Conservation (phyloP, 176 grass and related monocot genomes). For the Aegilops tauschii region DNA sequence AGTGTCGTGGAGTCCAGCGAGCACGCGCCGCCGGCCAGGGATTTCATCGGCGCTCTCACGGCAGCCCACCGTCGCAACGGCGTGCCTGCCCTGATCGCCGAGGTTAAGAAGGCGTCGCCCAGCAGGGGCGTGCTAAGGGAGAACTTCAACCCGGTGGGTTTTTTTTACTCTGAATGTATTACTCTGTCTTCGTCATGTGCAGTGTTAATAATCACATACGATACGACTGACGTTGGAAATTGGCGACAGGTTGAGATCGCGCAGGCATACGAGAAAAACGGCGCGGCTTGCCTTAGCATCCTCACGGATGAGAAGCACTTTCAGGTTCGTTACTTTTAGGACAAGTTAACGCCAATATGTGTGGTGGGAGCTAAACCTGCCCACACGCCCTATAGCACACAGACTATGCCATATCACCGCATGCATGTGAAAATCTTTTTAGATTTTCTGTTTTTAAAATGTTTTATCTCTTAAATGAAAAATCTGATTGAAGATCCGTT, state of each 20-base stretch:
- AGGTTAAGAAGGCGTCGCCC: conserved; percentile 96
- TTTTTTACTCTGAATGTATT: background rate
- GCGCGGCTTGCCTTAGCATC: conserved; percentile 74
- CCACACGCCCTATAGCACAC: no score
- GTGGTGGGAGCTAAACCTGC: no score
- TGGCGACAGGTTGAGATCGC: conserved; percentile 56
- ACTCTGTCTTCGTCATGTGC: no score
- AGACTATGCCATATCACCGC: no score
- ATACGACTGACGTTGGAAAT: background rate
- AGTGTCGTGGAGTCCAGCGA: conserved; percentile 21
- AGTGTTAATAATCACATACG: background rate
- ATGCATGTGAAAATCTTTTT: no score
- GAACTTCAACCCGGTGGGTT: conserved; percentile 78
- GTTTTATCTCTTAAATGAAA: no score
- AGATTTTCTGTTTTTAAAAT: no score
- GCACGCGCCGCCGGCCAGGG: conserved; percentile 56
- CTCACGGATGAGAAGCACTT: conserved; percentile 75
- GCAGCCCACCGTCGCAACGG: conserved; percentile 40
- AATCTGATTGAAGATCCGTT: no score
- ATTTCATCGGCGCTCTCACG: conserved; percentile 56
- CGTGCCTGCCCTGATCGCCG: conserved; percentile 67
- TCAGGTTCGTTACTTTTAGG: conserved; percentile 29
- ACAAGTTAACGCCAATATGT: no score
- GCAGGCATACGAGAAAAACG: conserved; percentile 47
- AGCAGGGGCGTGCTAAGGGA: conserved; percentile 72